A percentile compares a stretch with the other conserved stretches of the same genome.
These are phyloP conservation scores for Coniochaeta hoffmannii DNA, from an alignment of 2,329 filamentous ascomycete genomes.

Conservation along the genomic window DNA sequence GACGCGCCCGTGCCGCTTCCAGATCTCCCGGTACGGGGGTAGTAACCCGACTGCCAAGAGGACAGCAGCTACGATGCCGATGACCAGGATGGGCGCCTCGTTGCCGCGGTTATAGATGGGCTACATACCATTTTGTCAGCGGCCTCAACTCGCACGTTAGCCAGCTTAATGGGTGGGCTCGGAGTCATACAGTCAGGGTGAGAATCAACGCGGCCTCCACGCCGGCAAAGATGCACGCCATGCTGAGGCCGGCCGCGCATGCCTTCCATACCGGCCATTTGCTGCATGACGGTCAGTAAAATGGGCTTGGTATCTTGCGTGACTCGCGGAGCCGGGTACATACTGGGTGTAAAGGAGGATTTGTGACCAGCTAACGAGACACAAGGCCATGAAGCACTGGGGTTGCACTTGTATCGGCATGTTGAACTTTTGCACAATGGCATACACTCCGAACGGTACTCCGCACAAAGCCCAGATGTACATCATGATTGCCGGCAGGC, in stretches of 20 bases:
- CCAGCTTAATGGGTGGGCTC: no score
- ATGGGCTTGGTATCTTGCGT: background rate
- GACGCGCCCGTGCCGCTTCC: constrained; percentile 53
- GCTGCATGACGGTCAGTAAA: constrained; percentile 16
- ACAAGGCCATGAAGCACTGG: constrained; percentile 30
- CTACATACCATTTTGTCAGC: constrained; percentile 21
- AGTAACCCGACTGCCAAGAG: constrained; percentile 49
- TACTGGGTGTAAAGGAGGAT: constrained; percentile 20
- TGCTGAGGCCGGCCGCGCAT: constrained; percentile 27
- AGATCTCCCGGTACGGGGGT: constrained; percentile 54
- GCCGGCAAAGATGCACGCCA: constrained; percentile 39
- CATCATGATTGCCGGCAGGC: constrained; percentile 53
- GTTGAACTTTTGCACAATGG: constrained; percentile 32
- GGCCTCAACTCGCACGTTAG: background rate
- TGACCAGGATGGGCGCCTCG: constrained; percentile 43
- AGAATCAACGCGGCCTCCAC: constrained; percentile 50
- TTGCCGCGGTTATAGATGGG: constrained; percentile 47
- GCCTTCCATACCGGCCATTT: constrained; percentile 41
- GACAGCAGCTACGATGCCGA: constrained; percentile 51
- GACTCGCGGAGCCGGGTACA: background rate
- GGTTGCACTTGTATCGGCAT: constrained; percentile 35
- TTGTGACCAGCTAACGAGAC: constrained; percentile 30
- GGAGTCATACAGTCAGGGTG: constrained; percentile 38
- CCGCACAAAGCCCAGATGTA: constrained; percentile 54
- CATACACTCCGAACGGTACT: constrained; percentile 32